These are phyloP conservation scores for Cymbidium sinense DNA, from an alignment of 106 monocot genomes.

Conservation along the genomic window DNA sequence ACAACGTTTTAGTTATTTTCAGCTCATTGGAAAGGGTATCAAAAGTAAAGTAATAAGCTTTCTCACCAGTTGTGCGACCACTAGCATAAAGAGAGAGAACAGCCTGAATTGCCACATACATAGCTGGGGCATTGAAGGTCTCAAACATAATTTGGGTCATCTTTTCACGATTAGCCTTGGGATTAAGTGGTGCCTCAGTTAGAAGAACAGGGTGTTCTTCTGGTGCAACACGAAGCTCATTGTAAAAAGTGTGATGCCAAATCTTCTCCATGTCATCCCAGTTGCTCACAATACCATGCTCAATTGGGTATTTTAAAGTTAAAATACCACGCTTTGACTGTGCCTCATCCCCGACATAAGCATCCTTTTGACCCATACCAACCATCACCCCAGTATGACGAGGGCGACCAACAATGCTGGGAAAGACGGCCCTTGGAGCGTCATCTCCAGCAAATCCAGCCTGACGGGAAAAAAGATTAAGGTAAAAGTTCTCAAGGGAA, in stretches of 20 bases:
- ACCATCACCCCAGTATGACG: constrained; percentile 40
- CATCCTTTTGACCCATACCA: constrained; percentile 37
- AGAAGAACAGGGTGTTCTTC: constrained; percentile 24
- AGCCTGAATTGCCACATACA: constrained; percentile 37
- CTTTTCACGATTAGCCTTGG: constrained; percentile 24
- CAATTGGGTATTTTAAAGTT: no score
- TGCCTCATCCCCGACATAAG: constrained; percentile 28
- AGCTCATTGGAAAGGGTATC: no score
- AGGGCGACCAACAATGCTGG: constrained; percentile 29
- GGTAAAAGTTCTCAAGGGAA: no score
- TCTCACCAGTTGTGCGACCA: constrained; percentile 26
- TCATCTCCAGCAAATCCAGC: constrained; percentile 33
- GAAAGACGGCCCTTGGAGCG: constrained; percentile 28
- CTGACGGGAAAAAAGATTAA: not conserved
- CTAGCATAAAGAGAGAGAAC: constrained; percentile 31
- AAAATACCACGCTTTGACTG: constrained; percentile 16
- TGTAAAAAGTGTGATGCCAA: constrained; percentile 27
- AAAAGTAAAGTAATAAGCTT: not conserved
- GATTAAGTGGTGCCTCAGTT: constrained; percentile 24
- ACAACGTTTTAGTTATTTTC: no score
- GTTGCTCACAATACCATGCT: constrained; percentile 24
- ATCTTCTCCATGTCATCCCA: constrained; percentile 36
- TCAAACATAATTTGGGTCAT: constrained; percentile 39
- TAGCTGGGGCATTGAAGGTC: constrained; percentile 30
- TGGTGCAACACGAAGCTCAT: constrained; percentile 26